Conservation (phyloP, 208 protist species). For the Trypanosoma lewisi region DNA sequence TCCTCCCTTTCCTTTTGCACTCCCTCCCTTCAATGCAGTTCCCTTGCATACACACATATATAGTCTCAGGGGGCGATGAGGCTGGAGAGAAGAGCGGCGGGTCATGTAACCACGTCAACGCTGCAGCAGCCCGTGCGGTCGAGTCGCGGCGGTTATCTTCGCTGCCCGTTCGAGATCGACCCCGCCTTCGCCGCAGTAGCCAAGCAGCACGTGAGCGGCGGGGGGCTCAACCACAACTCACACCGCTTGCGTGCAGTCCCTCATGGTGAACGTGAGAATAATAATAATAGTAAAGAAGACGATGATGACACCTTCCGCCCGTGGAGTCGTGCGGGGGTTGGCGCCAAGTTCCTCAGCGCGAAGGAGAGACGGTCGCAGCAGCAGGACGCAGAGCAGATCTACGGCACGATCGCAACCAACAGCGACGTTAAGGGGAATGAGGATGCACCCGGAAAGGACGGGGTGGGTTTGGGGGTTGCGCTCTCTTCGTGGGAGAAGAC, state of each 20-base stretch:
- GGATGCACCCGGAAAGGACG: not conserved
- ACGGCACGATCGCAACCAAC: constrained; percentile 31
- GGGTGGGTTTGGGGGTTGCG: constrained; percentile 15
- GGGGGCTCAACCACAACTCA: not conserved
- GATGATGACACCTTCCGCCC: constrained; percentile 31
- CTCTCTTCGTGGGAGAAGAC: constrained; percentile 36
- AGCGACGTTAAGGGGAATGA: not conserved
- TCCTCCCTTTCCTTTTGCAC: no score
- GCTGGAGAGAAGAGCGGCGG: not conserved
- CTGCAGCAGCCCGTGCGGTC: constrained; percentile 44
- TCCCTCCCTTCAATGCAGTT: no score
- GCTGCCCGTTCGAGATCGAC: constrained; percentile 65
- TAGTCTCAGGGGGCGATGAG: no score
- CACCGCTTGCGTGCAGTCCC: not conserved
- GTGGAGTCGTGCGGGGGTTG: constrained; percentile 72
- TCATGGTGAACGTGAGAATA: constrained; percentile 1
- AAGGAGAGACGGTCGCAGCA: constrained; percentile 65
- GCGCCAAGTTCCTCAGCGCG: constrained; percentile 35
- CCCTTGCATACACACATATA: no score
- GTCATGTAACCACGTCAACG: not conserved
- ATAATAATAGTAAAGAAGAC: constrained; percentile 20
- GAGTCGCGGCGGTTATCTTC: constrained; percentile 64
- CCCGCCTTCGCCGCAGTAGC: constrained; percentile 46
- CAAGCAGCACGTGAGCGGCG: constrained; percentile 27
- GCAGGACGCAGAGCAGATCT: constrained; percentile 57